These are phyloP conservation scores for Spongospora subterranea DNA, from an alignment of 208 protist genomes.

Conservation along the genomic window DNA sequence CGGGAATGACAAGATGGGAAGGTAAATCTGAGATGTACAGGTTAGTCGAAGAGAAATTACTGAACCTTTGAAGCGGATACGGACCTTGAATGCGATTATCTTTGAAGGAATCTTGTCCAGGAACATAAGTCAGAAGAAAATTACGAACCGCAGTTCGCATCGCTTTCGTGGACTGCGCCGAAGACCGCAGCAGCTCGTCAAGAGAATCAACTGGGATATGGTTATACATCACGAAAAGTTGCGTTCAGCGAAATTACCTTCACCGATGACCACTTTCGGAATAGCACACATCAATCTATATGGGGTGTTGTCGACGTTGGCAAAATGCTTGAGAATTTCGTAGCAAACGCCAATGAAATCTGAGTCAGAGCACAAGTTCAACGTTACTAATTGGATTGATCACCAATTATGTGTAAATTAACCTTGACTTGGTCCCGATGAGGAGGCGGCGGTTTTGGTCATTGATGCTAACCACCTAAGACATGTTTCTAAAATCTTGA, in stretches of 20 bases:
- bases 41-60: too few species aligned
- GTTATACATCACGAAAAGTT: too few species aligned
- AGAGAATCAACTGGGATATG: neutral
- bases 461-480: neutral
- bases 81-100: conserved; percentile 12
- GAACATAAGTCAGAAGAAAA: conserved; percentile 7
- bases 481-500: neutral
- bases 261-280: neutral
- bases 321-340: neutral
- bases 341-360: neutral
- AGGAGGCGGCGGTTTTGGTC: neutral
- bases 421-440: neutral
- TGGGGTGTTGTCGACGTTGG: neutral
- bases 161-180: conserved; percentile 39
- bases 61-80: too few species aligned
- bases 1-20: too few species aligned
- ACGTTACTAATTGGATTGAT: too few species aligned
- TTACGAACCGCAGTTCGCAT: conserved; percentile 19
- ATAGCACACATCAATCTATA: neutral
- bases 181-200: neutral
- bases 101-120: neutral
- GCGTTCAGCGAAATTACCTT: too few species aligned
- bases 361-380: too few species aligned
- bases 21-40: too few species aligned
- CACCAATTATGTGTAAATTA: neutral